Conservation (phyloP, 1,284 basidiomycete species). For the Apiotrichum brassicae region DNA sequence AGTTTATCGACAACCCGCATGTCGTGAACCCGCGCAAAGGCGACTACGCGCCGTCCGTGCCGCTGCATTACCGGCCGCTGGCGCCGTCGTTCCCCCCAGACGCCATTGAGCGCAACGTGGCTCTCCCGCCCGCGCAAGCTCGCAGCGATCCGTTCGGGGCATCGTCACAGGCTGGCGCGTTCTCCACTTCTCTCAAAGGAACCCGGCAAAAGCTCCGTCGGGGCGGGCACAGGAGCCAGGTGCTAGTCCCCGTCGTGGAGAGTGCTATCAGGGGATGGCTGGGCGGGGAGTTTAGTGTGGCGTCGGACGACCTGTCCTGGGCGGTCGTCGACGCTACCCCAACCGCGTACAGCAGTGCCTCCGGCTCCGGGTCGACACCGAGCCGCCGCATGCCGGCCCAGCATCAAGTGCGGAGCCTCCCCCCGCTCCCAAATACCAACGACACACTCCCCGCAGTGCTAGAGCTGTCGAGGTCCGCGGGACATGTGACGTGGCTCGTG, state of each 20-base stretch:
- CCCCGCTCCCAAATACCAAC: conserved; percentile 18
- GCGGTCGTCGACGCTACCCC: conserved; percentile 25
- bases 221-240: conserved; percentile 35
- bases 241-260: conserved; percentile 34
- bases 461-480: conserved; percentile 39
- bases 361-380: not conserved
- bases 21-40: conserved; percentile 27
- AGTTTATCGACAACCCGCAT: conserved; percentile 41
- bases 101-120: conserved; percentile 24
- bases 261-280: conserved; percentile 35
- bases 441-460: conserved; percentile 28
- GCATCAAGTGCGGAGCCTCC: conserved; percentile 24
- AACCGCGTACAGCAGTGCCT: conserved; percentile 15
- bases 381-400: conserved; percentile 25
- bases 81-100: conserved; percentile 30
- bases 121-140: conserved; percentile 13
- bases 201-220: conserved; percentile 37
- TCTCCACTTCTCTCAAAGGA: conserved; percentile 42
- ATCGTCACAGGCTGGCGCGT: conserved; percentile 20
- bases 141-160: conserved; percentile 3
- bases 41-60: conserved; percentile 38
- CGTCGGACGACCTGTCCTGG: conserved; percentile 19
- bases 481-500: conserved; percentile 40
- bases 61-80: conserved; percentile 29
- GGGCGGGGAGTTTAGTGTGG: conserved; percentile 20